A percentile compares a stretch with the other conserved stretches of the same genome.
These are phyloP conservation scores for Coemansia sp. DNA, from an alignment of 192 early-diverging fungal genomes.

Conservation along the genomic window DNA sequence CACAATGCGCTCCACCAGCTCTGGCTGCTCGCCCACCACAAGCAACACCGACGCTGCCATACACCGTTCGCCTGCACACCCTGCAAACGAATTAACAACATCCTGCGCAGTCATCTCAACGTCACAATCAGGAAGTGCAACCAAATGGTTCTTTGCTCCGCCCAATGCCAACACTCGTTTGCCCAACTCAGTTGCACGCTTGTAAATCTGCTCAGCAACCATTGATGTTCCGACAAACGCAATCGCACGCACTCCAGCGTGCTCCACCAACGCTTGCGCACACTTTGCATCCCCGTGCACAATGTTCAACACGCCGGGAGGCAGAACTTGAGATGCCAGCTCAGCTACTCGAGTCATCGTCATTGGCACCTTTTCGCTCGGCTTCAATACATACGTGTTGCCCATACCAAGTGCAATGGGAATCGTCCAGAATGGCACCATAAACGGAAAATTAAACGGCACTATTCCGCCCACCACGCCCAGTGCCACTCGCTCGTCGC, in stretches of 20 bases:
- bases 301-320: slow-evolving; percentile 74
- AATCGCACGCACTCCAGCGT: slow-evolving; percentile 64
- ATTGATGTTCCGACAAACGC: slow-evolving; percentile 80
- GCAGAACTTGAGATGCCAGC: slow-evolving; percentile 61
- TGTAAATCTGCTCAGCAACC: slow-evolving; percentile 65
- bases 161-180: slow-evolving; percentile 77
- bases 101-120: slow-evolving; percentile 76
- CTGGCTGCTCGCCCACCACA: slow-evolving; percentile 66
- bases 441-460: slow-evolving; percentile 83
- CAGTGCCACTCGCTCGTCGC: slow-evolving; percentile 63
- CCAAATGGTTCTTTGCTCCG: slow-evolving; percentile 75
- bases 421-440: slow-evolving; percentile 84
- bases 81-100: slow-evolving; percentile 73
- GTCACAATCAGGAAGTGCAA: slow-evolving; percentile 76
- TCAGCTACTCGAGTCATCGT: slow-evolving; percentile 70
- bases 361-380: slow-evolving; percentile 79
- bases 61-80: slow-evolving; percentile 78
- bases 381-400: slow-evolving; percentile 78
- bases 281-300: slow-evolving; percentile 62
- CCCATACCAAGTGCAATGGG: slow-evolving; percentile 70
- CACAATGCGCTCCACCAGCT: slow-evolving; percentile 63
- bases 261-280: slow-evolving; percentile 61
- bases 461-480: slow-evolving; percentile 80
- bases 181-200: slow-evolving; percentile 51
- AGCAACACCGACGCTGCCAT: slow-evolving; percentile 77